These are phyloP conservation scores for Ophiostoma sp. DNA, from an alignment of 2,329 filamentous ascomycete genomes.

Conservation along the genomic window DNA sequence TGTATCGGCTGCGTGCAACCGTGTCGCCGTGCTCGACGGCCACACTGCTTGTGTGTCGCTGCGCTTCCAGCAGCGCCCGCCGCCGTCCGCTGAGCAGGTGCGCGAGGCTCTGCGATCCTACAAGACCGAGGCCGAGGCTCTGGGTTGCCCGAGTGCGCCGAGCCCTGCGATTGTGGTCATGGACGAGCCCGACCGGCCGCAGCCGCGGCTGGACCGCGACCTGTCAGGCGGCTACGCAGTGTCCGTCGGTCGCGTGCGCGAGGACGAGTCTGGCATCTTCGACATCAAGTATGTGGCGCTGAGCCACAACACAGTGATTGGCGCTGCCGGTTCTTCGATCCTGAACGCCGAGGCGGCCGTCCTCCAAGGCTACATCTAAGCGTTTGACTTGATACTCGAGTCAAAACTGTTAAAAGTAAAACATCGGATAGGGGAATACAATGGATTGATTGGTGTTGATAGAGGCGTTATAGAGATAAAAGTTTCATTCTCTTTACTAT, in stretches of 20 bases:
- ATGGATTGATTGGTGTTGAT: neutral
- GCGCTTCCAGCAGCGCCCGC: constrained; percentile 67
- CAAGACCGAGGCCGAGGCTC: constrained; percentile 69
- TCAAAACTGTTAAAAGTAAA: neutral
- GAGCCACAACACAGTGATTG: constrained; percentile 80
- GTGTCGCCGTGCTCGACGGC: constrained; percentile 90
- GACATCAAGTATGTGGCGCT: constrained; percentile 92
- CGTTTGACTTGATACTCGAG: neutral
- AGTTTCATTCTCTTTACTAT: neutral
- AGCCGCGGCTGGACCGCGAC: constrained; percentile 84
- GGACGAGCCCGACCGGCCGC: constrained; percentile 83
- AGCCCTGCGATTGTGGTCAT: constrained; percentile 76
- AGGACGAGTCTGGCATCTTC: constrained; percentile 83
- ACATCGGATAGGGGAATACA: neutral
- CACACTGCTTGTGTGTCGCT: constrained; percentile 93
- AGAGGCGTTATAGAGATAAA: constrained; percentile 6
- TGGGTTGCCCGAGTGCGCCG: constrained; percentile 86
- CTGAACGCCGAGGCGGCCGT: constrained; percentile 89
- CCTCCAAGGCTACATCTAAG: constrained; percentile 74
- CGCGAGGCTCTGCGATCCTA: constrained; percentile 75
- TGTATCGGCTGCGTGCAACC: constrained; percentile 83
- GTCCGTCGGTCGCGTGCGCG: constrained; percentile 78
- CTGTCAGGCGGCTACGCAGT: constrained; percentile 82
- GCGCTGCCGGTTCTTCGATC: constrained; percentile 92
- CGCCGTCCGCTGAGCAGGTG: constrained; percentile 69